phyloP scores from a whole-genome alignment of 768 basidiomycete genomes.

The Gelatoporia subvermispora region DNA sequence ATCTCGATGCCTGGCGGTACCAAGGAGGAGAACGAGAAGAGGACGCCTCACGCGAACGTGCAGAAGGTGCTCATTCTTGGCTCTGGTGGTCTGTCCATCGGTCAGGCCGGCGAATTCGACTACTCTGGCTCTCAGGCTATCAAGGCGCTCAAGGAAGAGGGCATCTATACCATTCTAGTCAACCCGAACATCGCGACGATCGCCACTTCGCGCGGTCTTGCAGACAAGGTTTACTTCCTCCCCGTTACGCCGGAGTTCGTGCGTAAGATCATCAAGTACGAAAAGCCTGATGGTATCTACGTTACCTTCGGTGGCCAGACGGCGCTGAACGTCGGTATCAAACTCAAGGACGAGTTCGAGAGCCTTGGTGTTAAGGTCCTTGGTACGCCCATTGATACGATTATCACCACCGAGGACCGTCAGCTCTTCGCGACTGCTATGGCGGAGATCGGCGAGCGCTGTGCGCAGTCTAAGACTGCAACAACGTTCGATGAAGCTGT shows the following conservation, averaged over 20 bases:
- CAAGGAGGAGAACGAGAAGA: conserved; percentile 77
- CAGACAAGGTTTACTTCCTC: conserved; percentile 99
- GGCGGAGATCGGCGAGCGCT: conserved; percentile 93
- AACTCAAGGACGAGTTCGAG: conserved; percentile 95
- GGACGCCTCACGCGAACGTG: conserved; percentile 68
- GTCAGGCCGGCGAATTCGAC: conserved; percentile 99
- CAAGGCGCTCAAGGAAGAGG: conserved; percentile 98
- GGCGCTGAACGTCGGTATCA: conserved; percentile 93
- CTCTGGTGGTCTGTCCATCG: conserved; percentile 95
- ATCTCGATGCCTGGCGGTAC: conserved; percentile 74
- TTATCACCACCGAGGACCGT: conserved; percentile 95
- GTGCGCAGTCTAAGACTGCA: conserved; percentile 85
- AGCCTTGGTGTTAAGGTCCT: conserved; percentile 87
- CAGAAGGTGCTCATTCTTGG: conserved; percentile 95
- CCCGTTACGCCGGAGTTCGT: conserved; percentile 98
- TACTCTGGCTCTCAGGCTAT: conserved; percentile 99
- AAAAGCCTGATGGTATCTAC: conserved; percentile 98
- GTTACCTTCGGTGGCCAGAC: conserved; percentile 99
- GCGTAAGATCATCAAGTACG: conserved; percentile 96
- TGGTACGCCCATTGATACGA: conserved; percentile 94
- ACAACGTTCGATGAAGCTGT: conserved; percentile 83
- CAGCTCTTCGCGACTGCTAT: conserved; percentile 92
- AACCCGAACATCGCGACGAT: conserved; percentile 99
- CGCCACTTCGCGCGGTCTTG: conserved; percentile 93
- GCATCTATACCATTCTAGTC: conserved; percentile 97